Conservation (phyloP, 1,284 basidiomycete genomes). For the Austroboletus novae-zelandiae region DNA sequence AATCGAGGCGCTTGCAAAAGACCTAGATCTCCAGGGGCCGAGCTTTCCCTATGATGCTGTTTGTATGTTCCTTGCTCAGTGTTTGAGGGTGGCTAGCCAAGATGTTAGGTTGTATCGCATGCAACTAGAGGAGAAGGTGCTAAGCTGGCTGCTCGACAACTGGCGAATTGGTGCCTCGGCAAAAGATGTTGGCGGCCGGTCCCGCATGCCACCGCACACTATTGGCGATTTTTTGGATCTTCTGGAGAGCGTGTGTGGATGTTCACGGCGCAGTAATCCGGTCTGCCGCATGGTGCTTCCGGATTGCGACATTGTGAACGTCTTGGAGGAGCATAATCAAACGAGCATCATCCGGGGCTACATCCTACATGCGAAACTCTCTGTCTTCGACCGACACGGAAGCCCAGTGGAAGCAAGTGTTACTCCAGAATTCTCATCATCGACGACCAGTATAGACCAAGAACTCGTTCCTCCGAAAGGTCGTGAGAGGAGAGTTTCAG, state of each 20-base stretch:
- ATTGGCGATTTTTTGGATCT: constrained; percentile 63
- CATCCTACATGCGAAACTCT: constrained; percentile 62
- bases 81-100: constrained; percentile 65
- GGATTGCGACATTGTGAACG: constrained; percentile 60
- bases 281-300: constrained; percentile 55
- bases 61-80: constrained; percentile 72
- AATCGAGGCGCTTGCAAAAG: constrained; percentile 73
- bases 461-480: constrained; percentile 45
- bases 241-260: constrained; percentile 59
- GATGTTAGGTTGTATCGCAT: constrained; percentile 80
- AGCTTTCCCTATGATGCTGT: constrained; percentile 82
- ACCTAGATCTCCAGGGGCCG: constrained; percentile 87
- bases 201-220: constrained; percentile 49
- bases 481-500: constrained; percentile 64
- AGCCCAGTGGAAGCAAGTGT: not conserved
- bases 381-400: constrained; percentile 34
- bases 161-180: constrained; percentile 57
- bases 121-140: constrained; percentile 79
- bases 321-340: constrained; percentile 55
- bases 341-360: constrained; percentile 67
- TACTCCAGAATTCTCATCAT: constrained; percentile 5
- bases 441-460: constrained; percentile 14
- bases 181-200: constrained; percentile 35
- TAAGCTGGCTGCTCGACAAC: constrained; percentile 77
- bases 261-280: constrained; percentile 46